Conservation (phyloP, 2,329 filamentous ascomycete genomes). For the Fusarium phyllophilum region DNA sequence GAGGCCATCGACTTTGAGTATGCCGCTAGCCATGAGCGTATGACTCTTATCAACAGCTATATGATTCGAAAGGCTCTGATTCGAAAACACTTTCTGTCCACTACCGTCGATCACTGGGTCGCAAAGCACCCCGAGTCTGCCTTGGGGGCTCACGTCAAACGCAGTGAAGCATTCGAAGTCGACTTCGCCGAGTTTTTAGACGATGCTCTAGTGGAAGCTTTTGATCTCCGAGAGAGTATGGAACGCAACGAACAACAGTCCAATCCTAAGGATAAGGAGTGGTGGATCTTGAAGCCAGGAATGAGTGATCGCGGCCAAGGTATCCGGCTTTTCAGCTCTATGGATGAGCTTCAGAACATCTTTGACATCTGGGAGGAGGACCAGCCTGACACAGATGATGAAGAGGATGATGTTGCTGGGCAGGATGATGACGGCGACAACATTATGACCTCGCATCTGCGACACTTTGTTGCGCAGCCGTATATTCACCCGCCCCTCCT, state of each 20-base stretch:
- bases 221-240: constrained; percentile 84
- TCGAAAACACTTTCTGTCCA: constrained; percentile 91
- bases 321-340: constrained; percentile 86
- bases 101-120: constrained; percentile 85
- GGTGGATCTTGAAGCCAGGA: constrained; percentile 98
- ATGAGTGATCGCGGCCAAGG: constrained; percentile 98
- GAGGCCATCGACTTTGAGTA: constrained; percentile 88
- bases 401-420: constrained; percentile 59
- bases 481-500: constrained; percentile 89
- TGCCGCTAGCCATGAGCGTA: constrained; percentile 68
- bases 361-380: constrained; percentile 92
- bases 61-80: constrained; percentile 96
- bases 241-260: constrained; percentile 65
- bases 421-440: constrained; percentile 56
- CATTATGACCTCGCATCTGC: constrained; percentile 88
- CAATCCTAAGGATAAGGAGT: constrained; percentile 66
- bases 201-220: constrained; percentile 89
- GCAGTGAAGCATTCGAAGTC: constrained; percentile 87
- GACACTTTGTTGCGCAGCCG: constrained; percentile 94
- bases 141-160: constrained; percentile 76
- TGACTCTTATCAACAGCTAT: constrained; percentile 84
- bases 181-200: constrained; percentile 98
- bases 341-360: constrained; percentile 83
- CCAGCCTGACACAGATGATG: constrained; percentile 71
- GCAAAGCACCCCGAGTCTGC: constrained; percentile 81